A percentile compares a stretch with the other conserved stretches of the same genome.
These are phyloP conservation scores for Tuber aestivum DNA, from an alignment of 495 filamentous ascomycete species.

Conservation along the genomic window DNA sequence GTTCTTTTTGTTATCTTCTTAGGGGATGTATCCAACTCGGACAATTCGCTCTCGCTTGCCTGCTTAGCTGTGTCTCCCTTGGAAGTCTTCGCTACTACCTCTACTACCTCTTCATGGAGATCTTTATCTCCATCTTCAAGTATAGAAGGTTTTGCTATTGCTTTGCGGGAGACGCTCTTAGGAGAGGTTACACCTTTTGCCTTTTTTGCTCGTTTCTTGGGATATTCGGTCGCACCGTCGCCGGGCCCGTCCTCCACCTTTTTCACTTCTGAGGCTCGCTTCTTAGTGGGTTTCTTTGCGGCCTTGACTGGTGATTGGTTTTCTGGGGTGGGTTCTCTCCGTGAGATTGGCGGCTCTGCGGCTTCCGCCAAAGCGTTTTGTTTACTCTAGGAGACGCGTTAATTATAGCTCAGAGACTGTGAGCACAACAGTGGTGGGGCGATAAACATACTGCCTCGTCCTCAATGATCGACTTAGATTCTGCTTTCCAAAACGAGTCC, in stretches of 20 bases:
- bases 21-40: constrained; percentile 22
- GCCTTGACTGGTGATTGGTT: constrained; percentile 27
- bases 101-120: constrained; percentile 8
- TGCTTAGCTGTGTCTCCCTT: neutral
- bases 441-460: constrained; percentile 58
- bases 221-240: constrained; percentile 17
- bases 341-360: neutral
- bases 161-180: constrained; percentile 16
- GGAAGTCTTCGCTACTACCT: neutral
- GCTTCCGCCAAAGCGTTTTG: constrained; percentile 15
- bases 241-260: constrained; percentile 4
- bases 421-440: neutral
- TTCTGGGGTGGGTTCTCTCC: constrained; percentile 17
- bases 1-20: constrained; percentile 26
- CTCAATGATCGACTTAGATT: constrained; percentile 68
- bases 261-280: constrained; percentile 18
- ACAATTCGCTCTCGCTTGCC: constrained; percentile 29
- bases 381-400: constrained; percentile 23
- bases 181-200: constrained; percentile 15
- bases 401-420: constrained; percentile 4
- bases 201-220: neutral
- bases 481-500: constrained; percentile 64
- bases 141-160: constrained; percentile 21
- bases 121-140: constrained; percentile 19
- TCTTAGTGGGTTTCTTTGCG: constrained; percentile 32